phyloP scores from a whole-genome alignment of 768 basidiomycete species.

The Sporobolomyces roseus region DNA sequence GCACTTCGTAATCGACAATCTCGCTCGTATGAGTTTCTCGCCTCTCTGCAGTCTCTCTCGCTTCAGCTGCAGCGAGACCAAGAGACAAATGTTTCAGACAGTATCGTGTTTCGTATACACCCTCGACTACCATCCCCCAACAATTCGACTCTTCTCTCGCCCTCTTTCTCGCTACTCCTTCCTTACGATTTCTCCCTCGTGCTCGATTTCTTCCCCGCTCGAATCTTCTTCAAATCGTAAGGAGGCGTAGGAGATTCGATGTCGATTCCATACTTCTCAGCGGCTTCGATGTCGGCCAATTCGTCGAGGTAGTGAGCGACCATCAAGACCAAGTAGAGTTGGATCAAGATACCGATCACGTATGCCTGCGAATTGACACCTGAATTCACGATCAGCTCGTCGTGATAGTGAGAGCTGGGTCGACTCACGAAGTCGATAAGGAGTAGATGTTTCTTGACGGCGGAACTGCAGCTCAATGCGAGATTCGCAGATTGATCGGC shows the following conservation, averaged over 20 bases:
- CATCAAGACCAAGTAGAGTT: conserved; percentile 22
- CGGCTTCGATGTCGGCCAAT: conserved; percentile 17
- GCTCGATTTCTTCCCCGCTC: background rate
- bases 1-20: too few species aligned
- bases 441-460: conserved; percentile 5
- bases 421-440: conserved; percentile 18
- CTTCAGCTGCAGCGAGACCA: too few species aligned
- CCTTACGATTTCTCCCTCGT: too few species aligned
- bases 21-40: too few species aligned
- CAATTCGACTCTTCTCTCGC: too few species aligned
- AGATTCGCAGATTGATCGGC: background rate
- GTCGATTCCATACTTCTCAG: conserved; percentile 18
- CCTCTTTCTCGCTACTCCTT: too few species aligned
- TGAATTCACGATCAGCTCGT: too few species aligned
- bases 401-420: background rate
- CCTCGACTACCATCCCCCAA: too few species aligned
- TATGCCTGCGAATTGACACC: background rate
- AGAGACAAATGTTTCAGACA: too few species aligned
- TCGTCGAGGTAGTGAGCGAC: conserved; percentile 28
- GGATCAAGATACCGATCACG: conserved; percentile 17
- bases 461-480: background rate
- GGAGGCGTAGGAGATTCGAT: conserved; percentile 12
- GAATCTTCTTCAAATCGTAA: too few species aligned
- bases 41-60: too few species aligned
- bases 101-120: too few species aligned